Evolutionary conservation across 129 eudicot species (phyloP).

Genomic region (Tagetes erecta): DNA sequence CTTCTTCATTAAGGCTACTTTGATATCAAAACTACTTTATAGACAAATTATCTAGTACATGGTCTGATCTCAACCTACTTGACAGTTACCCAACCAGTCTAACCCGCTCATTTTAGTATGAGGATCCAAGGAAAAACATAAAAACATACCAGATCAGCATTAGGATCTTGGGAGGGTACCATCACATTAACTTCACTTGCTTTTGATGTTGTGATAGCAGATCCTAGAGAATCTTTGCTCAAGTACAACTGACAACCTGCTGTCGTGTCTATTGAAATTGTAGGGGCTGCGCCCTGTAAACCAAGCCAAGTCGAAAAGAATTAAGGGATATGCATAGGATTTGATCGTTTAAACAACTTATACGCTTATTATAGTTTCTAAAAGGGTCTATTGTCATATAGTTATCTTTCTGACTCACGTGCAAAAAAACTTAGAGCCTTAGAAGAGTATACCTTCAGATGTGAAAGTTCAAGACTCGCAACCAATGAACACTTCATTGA

Average conservation of each 20-base stretch:
- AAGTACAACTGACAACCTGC: slow-evolving; percentile 89
- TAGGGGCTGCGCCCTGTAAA: slow-evolving; percentile 84
- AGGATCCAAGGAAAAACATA: background rate
- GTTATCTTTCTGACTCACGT: too few relatives aligned
- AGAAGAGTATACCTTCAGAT: too few relatives aligned
- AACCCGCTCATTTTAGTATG: background rate
- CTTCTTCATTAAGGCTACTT: background rate
- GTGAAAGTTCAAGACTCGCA: too few relatives aligned
- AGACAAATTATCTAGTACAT: background rate
- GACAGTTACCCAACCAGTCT: background rate
- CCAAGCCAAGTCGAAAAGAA: background rate
- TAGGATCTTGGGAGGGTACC: slow-evolving; percentile 67
- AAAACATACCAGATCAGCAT: slow-evolving; percentile 83
- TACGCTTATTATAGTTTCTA: background rate
- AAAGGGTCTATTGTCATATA: background rate
- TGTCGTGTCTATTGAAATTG: slow-evolving; percentile 90
- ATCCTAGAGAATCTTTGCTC: slow-evolving; percentile 74
- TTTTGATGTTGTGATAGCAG: slow-evolving; percentile 91
- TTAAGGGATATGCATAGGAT: background rate
- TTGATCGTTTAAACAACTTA: background rate
- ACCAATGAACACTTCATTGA: too few relatives aligned
- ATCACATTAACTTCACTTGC: slow-evolving; percentile 89
- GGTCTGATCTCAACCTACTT: background rate
- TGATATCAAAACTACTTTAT: background rate
- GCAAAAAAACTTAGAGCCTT: too few relatives aligned